Evolutionary conservation across 129 eudicot species (phyloP).

Genomic region (Logfia minima): DNA sequence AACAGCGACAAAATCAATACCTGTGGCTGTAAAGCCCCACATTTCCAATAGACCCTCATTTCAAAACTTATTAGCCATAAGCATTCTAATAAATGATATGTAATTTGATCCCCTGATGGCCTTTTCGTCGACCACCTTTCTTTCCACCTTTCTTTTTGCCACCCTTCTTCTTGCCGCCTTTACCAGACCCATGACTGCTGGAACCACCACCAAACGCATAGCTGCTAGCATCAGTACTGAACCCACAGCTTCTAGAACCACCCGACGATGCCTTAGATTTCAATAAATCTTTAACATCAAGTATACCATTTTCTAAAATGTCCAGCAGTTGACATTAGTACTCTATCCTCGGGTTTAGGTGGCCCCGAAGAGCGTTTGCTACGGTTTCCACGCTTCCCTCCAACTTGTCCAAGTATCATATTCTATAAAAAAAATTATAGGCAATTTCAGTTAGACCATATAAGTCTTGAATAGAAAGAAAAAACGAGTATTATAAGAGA

Average conservation of each 20-base stretch:
- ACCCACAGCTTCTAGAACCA: not conserved
- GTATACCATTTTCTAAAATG: conserved; percentile 71
- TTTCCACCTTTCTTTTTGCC: conserved; percentile 36
- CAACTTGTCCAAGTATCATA: conserved; percentile 60
- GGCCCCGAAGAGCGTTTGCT: conserved; percentile 39
- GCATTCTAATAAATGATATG: not conserved
- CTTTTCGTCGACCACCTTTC: conserved; percentile 29
- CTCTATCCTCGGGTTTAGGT: conserved; percentile 66
- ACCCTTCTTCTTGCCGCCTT: not conserved
- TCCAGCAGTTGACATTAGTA: conserved; percentile 71
- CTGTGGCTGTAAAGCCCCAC: not conserved
- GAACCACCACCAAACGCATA: conserved; percentile 28
- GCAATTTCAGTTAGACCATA: not conserved
- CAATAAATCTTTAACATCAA: conserved; percentile 69
- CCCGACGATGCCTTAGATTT: conserved; percentile 38
- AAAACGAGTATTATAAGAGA: too few relatives aligned
- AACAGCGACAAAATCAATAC: not conserved
- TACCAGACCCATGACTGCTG: conserved; percentile 33
- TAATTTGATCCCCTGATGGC: not conserved
- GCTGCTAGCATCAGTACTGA: not conserved
- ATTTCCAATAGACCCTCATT: conserved; percentile 17
- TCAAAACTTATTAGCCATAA: conserved; percentile 18
- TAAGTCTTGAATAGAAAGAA: not conserved
- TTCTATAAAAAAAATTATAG: conserved; percentile 39
- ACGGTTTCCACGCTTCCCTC: conserved; percentile 42